Evolutionary conservation across 495 filamentous ascomycete genomes (phyloP).

Genomic region (Penicillium chermesinum): DNA sequence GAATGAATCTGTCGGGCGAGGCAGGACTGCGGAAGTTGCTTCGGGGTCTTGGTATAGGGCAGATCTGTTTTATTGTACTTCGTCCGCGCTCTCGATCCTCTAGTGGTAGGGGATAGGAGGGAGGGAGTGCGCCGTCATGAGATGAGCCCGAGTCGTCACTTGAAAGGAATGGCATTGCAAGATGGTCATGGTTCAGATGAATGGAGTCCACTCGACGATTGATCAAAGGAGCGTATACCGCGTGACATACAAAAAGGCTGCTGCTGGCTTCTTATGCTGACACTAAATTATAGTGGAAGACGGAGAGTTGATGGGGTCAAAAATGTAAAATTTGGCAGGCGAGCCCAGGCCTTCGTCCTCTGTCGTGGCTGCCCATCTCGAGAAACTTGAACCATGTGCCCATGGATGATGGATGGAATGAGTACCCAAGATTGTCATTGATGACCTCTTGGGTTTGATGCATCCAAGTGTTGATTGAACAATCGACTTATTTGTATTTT

Average conservation of each 20-base stretch:
- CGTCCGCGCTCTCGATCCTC: slow-evolving; percentile 15
- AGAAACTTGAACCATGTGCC: too few relatives aligned
- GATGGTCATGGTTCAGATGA: neutral
- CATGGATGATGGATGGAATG: too few relatives aligned
- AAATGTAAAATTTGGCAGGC: neutral
- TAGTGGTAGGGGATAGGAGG: neutral
- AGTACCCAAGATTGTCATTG: too few relatives aligned
- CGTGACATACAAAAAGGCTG: neutral
- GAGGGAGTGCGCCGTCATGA: neutral
- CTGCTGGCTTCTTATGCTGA: neutral
- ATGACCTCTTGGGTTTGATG: too few relatives aligned
- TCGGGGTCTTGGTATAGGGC: neutral
- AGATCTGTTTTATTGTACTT: slow-evolving; percentile 8
- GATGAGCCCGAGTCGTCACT: neutral
- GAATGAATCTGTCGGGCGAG: slow-evolving; percentile 67
- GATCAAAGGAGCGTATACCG: neutral
- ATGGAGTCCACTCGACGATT: neutral
- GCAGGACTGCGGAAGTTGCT: slow-evolving; percentile 13
- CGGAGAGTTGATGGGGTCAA: too few relatives aligned
- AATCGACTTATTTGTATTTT: too few relatives aligned
- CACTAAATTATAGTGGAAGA: too few relatives aligned
- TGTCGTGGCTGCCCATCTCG: neutral
- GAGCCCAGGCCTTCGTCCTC: too few relatives aligned
- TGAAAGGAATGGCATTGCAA: neutral
- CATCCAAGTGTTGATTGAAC: too few relatives aligned